Percentiles rank a stretch among this genome's conserved stretches.
phyloP scores from a whole-genome alignment of 306 rosid species.

The Alnus rubra region DNA sequence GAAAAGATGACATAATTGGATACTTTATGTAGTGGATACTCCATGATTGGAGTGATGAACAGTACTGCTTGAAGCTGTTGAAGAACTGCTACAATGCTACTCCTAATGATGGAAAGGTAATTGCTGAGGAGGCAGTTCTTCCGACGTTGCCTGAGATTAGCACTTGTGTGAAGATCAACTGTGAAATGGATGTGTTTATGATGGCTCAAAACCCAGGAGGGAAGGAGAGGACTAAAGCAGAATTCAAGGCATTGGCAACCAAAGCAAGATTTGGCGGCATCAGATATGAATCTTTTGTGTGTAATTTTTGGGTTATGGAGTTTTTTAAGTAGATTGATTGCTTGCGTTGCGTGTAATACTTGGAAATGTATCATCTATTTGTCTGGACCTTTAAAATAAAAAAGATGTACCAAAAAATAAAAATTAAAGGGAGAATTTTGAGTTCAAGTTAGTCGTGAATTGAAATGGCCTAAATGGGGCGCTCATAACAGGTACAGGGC shows the following conservation, averaged over 20 bases:
- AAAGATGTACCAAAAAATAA: too few relatives aligned
- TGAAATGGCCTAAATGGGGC: too few relatives aligned
- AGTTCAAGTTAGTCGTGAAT: too few relatives aligned
- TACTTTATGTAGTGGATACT: conserved; percentile 20
- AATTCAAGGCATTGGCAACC: conserved; percentile 23
- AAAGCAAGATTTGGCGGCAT: conserved; percentile 27
- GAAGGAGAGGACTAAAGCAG: conserved; percentile 23
- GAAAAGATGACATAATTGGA: neutral
- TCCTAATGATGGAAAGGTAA: conserved; percentile 28
- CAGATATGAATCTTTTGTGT: conserved; percentile 12
- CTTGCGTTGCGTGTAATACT: neutral
- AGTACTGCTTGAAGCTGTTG: conserved; percentile 30
- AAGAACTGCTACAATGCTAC: conserved; percentile 28
- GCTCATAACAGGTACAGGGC: too few relatives aligned
- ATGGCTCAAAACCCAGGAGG: conserved; percentile 34
- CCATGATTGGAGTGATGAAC: conserved; percentile 40
- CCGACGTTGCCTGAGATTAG: conserved; percentile 8
- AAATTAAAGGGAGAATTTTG: too few relatives aligned
- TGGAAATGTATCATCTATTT: too few relatives aligned
- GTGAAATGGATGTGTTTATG: conserved; percentile 9
- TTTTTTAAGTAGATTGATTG: conserved; percentile 21
- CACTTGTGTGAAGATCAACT: neutral
- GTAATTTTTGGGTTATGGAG: conserved; percentile 23
- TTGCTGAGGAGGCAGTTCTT: conserved; percentile 26
- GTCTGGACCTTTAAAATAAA: too few relatives aligned